These are phyloP conservation scores for Cystobasidium sp. DNA, from an alignment of 1,284 basidiomycete genomes.

Conservation along the genomic window DNA sequence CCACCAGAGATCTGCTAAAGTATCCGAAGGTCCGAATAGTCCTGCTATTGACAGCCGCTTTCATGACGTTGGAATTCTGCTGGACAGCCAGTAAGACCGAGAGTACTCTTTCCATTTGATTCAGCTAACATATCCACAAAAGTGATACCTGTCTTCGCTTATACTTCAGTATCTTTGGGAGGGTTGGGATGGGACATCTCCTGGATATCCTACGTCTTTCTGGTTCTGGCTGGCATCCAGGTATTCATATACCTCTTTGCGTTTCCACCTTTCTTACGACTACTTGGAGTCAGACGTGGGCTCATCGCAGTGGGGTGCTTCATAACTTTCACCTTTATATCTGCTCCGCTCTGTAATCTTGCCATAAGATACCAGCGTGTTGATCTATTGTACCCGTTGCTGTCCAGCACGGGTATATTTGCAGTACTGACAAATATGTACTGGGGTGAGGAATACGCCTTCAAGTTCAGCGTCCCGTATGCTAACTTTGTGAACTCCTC, in stretches of 20 bases:
- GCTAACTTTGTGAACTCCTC: too few relatives aligned
- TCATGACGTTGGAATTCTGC: not conserved
- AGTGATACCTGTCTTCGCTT: slow-evolving; percentile 4
- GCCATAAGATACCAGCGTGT: not conserved
- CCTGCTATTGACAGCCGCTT: not conserved
- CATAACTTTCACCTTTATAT: not conserved
- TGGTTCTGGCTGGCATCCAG: not conserved
- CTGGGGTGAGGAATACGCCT: too few relatives aligned
- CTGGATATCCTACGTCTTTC: slow-evolving; percentile 1
- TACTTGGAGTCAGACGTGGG: not conserved
- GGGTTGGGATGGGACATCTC: not conserved
- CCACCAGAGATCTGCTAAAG: not conserved
- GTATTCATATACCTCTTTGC: not conserved
- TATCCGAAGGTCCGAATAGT: not conserved
- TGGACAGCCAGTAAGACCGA: slow-evolving; percentile 4
- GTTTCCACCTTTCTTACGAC: not conserved
- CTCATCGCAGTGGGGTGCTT: not conserved
- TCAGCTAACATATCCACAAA: too few relatives aligned
- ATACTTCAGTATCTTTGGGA: not conserved
- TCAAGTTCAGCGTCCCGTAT: too few relatives aligned
- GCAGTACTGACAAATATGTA: not conserved
- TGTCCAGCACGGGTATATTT: not conserved
- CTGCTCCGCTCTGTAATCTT: slow-evolving; percentile 3
- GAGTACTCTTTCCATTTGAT: too few relatives aligned
- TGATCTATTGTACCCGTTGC: not conserved